These are phyloP conservation scores for Penicillium samsonianum DNA, from an alignment of 495 filamentous ascomycete genomes.

Conservation along the genomic window DNA sequence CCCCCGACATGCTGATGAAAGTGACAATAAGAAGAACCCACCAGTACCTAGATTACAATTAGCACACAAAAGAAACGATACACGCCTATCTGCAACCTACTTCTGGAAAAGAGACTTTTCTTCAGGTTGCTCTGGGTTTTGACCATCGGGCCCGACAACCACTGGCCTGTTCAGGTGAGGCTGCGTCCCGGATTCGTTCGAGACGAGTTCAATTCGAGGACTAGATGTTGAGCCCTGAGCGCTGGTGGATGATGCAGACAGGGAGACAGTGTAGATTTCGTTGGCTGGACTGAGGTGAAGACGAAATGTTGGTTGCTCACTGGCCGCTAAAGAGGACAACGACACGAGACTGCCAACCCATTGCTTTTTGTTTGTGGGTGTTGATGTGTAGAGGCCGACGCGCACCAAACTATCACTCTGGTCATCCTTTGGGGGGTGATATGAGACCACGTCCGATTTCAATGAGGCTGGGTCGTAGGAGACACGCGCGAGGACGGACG, in stretches of 20 bases:
- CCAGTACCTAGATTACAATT: slow-evolving; percentile 41
- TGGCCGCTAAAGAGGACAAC: slow-evolving; percentile 27
- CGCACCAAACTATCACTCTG: slow-evolving; percentile 31
- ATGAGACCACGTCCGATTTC: slow-evolving; percentile 38
- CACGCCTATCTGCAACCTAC: slow-evolving; percentile 28
- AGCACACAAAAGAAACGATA: neutral
- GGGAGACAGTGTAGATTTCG: slow-evolving; percentile 42
- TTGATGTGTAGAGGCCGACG: slow-evolving; percentile 39
- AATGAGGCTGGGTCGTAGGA: slow-evolving; percentile 39
- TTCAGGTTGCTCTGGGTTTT: slow-evolving; percentile 33
- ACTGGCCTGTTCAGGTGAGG: slow-evolving; percentile 47
- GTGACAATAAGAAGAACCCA: slow-evolving; percentile 48
- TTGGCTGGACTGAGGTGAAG: slow-evolving; percentile 40
- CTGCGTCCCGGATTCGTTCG: slow-evolving; percentile 31
- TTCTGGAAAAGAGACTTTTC: slow-evolving; percentile 52
- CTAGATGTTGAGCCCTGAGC: slow-evolving; percentile 6
- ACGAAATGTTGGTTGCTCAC: slow-evolving; percentile 32
- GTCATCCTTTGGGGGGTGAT: slow-evolving; percentile 32
- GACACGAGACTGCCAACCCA: slow-evolving; percentile 46
- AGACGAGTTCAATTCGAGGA: slow-evolving; percentile 33
- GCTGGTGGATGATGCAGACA: slow-evolving; percentile 16
- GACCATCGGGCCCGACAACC: slow-evolving; percentile 42
- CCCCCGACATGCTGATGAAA: slow-evolving; percentile 46
- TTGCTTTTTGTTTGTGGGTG: slow-evolving; percentile 33
- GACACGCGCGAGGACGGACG: slow-evolving; percentile 43